phyloP scores from a whole-genome alignment of 495 filamentous ascomycete genomes.

The Aspergillus taichungensis region DNA sequence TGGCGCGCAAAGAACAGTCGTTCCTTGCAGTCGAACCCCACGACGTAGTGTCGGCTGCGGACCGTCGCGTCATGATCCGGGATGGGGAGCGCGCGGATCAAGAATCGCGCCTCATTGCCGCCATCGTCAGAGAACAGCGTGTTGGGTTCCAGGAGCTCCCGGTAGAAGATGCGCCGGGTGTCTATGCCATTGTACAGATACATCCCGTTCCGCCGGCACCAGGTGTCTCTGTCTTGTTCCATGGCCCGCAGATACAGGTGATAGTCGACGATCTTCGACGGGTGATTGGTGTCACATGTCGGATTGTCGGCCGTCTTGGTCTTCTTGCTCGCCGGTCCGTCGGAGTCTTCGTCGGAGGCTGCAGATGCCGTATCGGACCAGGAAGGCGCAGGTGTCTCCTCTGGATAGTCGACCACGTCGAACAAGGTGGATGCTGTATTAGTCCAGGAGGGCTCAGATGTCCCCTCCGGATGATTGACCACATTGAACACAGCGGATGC shows the following conservation, averaged over 20 bases:
- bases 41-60: slow-evolving; percentile 15
- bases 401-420: no score
- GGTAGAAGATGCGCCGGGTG: slow-evolving; percentile 15
- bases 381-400: no score
- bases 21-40: slow-evolving; percentile 21
- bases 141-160: slow-evolving; percentile 11
- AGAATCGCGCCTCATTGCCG: slow-evolving; percentile 9
- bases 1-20: slow-evolving; percentile 20
- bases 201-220: slow-evolving; percentile 10
- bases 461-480: no score
- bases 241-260: slow-evolving; percentile 22
- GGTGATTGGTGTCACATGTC: slow-evolving; percentile 13
- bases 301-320: not conserved
- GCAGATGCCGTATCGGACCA: not conserved
- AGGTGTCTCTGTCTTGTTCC: slow-evolving; percentile 11
- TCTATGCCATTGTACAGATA: slow-evolving; percentile 19
- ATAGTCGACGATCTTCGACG: slow-evolving; percentile 30
- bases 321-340: not conserved
- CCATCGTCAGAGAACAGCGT: slow-evolving; percentile 3
- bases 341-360: not conserved
- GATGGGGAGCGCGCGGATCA: slow-evolving; percentile 24
- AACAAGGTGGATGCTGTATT: no score
- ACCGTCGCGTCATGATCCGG: slow-evolving; percentile 6
- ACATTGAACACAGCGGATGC: no score
- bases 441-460: no score